These are phyloP conservation scores for Chlamydomonas eustigma DNA, from an alignment of 139 green algal species.

Conservation along the genomic window DNA sequence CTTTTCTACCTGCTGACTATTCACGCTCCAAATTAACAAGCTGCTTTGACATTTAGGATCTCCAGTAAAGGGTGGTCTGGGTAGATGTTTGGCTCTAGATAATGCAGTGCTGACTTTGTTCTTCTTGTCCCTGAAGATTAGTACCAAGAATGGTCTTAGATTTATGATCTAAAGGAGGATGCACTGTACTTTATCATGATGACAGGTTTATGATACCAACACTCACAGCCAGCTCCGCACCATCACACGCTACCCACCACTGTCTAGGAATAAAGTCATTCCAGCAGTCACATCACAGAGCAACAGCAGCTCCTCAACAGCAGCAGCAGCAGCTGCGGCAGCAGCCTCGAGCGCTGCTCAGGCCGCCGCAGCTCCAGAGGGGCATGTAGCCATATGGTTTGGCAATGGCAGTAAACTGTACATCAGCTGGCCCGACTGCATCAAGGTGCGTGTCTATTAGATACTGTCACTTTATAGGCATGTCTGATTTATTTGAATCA, in stretches of 20 bases:
- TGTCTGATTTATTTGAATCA: no score
- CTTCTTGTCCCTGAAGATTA: no score
- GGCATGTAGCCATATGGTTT: constrained; percentile 40
- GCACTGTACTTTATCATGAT: no score
- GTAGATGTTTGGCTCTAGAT: no score
- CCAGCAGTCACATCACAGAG: background rate
- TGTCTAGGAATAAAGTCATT: background rate
- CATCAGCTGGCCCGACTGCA: constrained; percentile 63
- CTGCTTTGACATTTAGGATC: no score
- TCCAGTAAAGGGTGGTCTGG: no score
- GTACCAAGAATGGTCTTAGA: no score
- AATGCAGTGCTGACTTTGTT: no score
- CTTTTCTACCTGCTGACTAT: no score
- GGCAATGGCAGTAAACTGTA: constrained; percentile 58
- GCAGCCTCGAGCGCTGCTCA: background rate
- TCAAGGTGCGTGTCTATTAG: constrained; percentile 61
- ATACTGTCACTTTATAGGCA: no score
- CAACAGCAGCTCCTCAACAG: background rate
- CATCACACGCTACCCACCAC: constrained; percentile 19
- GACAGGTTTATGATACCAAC: constrained; percentile 74
- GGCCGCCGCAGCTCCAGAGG: background rate
- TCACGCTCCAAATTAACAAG: no score
- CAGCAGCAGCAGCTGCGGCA: constrained; percentile 11
- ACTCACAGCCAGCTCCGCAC: constrained; percentile 52
- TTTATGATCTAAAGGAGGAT: no score